A percentile compares a stretch with the other conserved stretches of the same genome.
These are phyloP conservation scores for Antitrichia curtipendula DNA, from an alignment of 225 moss, liverwort and hornwort species.

Conservation along the genomic window DNA sequence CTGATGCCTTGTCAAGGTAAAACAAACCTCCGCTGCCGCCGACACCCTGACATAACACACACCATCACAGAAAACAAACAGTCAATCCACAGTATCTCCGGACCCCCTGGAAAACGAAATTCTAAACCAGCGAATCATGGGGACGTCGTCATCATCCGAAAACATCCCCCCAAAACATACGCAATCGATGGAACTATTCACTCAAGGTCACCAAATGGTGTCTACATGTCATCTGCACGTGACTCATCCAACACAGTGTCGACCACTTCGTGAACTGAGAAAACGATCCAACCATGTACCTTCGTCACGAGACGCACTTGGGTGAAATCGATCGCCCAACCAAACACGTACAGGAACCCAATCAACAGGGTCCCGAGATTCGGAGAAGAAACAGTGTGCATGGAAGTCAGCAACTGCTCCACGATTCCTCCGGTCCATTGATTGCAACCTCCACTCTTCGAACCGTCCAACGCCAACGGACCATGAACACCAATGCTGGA, in stretches of 20 bases:
- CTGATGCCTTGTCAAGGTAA: slow-evolving; percentile 53
- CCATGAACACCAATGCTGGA: neutral
- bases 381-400: slow-evolving; percentile 75
- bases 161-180: neutral
- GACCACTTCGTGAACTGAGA: too few relatives aligned
- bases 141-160: neutral
- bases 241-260: neutral
- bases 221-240: neutral
- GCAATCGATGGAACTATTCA: neutral
- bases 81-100: neutral
- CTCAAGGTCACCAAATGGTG: too few relatives aligned
- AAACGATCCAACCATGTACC: slow-evolving; percentile 13
- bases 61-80: neutral
- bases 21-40: slow-evolving; percentile 74
- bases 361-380: slow-evolving; percentile 74
- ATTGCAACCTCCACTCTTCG: slow-evolving; percentile 26
- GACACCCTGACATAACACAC: slow-evolving; percentile 41
- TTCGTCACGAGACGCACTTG: slow-evolving; percentile 82
- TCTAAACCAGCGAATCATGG: neutral
- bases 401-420: slow-evolving; percentile 75
- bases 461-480: neutral
- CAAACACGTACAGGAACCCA: slow-evolving; percentile 79
- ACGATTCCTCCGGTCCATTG: slow-evolving; percentile 71
- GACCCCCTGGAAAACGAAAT: neutral
- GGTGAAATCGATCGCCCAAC: slow-evolving; percentile 80